A percentile compares a stretch with the other conserved stretches of the same genome.
These are phyloP conservation scores for Pseudocercospora vitis DNA, from an alignment of 2,329 filamentous ascomycete species.

Conservation along the genomic window DNA sequence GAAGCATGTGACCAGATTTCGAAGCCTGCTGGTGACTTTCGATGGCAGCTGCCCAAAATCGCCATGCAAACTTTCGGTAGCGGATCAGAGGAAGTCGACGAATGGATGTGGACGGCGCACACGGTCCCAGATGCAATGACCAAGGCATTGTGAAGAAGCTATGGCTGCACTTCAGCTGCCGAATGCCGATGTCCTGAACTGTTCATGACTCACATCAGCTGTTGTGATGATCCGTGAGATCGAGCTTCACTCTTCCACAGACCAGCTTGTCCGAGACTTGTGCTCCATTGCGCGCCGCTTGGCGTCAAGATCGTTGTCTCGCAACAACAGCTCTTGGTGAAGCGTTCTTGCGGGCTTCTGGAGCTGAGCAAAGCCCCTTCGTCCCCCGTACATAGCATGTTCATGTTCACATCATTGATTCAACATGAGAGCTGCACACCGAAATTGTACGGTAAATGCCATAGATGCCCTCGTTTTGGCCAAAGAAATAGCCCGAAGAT, in stretches of 20 bases:
- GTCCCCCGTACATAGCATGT: conserved; percentile 17
- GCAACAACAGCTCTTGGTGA: conserved; percentile 13
- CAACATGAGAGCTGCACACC: conserved; percentile 1
- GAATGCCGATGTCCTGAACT: neutral
- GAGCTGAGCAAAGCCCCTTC: conserved; percentile 5
- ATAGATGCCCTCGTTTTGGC: neutral
- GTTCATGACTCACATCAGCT: conserved; percentile 3
- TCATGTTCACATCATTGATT: conserved; percentile 1
- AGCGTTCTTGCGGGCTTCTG: conserved; percentile 22
- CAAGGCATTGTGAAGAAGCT: conserved; percentile 7
- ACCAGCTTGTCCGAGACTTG: conserved; percentile 8
- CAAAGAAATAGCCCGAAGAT: neutral
- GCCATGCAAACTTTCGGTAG: conserved; percentile 1
- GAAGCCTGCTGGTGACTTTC: conserved; percentile 16
- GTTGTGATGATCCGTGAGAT: too few relatives aligned
- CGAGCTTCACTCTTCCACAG: conserved; percentile 11
- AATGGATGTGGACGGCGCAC: conserved; percentile 10
- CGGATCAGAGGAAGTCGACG: conserved; percentile 4
- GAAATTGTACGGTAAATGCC: neutral
- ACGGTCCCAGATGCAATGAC: neutral
- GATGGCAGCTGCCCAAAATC: conserved; percentile 4
- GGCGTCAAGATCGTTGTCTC: conserved; percentile 21
- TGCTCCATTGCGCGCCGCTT: conserved; percentile 15
- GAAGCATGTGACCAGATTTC: conserved; percentile 12
- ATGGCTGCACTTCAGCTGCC: conserved; percentile 3